phyloP scores from a whole-genome alignment of 768 basidiomycete genomes.

The Leccinum olivaceopallidum region DNA sequence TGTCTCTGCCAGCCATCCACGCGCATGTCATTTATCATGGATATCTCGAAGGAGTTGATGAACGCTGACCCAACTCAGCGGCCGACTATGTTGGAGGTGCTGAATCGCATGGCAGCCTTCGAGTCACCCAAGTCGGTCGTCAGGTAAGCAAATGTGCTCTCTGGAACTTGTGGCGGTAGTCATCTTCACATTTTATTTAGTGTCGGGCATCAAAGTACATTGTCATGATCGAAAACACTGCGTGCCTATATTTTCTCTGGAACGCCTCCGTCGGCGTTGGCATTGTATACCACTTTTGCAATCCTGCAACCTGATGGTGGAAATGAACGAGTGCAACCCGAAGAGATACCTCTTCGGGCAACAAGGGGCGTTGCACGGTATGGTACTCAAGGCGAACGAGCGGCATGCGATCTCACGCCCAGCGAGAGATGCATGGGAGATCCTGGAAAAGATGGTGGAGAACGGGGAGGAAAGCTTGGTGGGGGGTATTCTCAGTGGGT shows the following conservation, averaged over 20 bases:
- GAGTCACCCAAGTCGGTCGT: slow-evolving; percentile 62
- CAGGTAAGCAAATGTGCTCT: slow-evolving; percentile 41
- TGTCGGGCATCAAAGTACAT: not conserved
- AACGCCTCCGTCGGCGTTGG: slow-evolving; percentile 48
- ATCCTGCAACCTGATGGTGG: too few species aligned
- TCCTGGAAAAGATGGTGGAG: too few species aligned
- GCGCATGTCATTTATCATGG: too few species aligned
- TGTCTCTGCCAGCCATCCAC: too few species aligned
- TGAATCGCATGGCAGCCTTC: not conserved
- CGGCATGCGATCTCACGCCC: slow-evolving; percentile 73
- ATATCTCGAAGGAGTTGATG: too few species aligned
- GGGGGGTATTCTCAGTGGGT: too few species aligned
- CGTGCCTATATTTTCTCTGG: slow-evolving; percentile 44
- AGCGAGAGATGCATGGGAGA: slow-evolving; percentile 79
- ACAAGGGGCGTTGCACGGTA: slow-evolving; percentile 52
- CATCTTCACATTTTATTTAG: slow-evolving; percentile 34
- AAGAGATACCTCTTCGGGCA: slow-evolving; percentile 60
- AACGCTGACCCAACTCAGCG: too few species aligned
- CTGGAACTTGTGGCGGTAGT: not conserved
- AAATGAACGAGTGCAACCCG: too few species aligned
- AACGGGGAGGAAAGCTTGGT: too few species aligned
- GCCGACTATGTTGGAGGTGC: not conserved
- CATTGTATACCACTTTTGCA: slow-evolving; percentile 50
- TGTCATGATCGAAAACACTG: too few species aligned
- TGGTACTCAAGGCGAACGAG: slow-evolving; percentile 77